Evolutionary conservation across 2,329 filamentous ascomycete species (phyloP), one percentile per base, ranked within the genome.

Genomic region (Penicillium olsonii): DNA sequence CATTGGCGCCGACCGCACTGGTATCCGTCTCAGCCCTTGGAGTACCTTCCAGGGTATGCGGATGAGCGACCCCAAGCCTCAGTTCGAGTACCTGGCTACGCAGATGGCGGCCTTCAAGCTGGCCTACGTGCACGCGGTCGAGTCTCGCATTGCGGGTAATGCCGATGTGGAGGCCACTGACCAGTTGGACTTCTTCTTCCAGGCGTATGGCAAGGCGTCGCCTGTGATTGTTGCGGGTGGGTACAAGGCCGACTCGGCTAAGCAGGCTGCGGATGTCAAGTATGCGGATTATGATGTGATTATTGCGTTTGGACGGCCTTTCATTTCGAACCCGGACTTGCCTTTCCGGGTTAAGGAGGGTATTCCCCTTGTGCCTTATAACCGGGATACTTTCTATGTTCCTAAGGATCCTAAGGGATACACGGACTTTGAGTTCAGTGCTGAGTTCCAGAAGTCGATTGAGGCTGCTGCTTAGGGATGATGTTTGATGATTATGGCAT

Each of bases 61-160:
- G 26, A 86, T 87, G 82, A 56, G 66, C 0, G 76, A 88, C 37
- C 84, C 84, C 0, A 61, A 82, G 8, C 81, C 84, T 0, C 84
- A 88, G 53, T 89, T 87, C 61, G 71, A 70, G 0, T 74, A 88
- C 58, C 62, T 87, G 7, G 74, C 83, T 35, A 59, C 69, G 26
- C 74, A 78, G 35, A 69, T 84, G 10, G 78, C 75, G 45, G 66
- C 71, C 20, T 64, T 84, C 1, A 74, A 78, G 1, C 69, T 88
- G 12, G 78, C 83, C 0, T 88, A 84, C 60, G 63, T 87, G 2
- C 84, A 87, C 62, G 50, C 87, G 0, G 70, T 88, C 7, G 83
- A 88, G 60, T 76, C 81, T 0, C 76, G 82, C 0, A 68, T 84
- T 47, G 39, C 54, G 5, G 65, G 65, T 2, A 58, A 53, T 35